Base-by-base conservation (phyloP, 2,329 filamentous ascomycete genomes). In the Nectriaceae sp. region DNA sequence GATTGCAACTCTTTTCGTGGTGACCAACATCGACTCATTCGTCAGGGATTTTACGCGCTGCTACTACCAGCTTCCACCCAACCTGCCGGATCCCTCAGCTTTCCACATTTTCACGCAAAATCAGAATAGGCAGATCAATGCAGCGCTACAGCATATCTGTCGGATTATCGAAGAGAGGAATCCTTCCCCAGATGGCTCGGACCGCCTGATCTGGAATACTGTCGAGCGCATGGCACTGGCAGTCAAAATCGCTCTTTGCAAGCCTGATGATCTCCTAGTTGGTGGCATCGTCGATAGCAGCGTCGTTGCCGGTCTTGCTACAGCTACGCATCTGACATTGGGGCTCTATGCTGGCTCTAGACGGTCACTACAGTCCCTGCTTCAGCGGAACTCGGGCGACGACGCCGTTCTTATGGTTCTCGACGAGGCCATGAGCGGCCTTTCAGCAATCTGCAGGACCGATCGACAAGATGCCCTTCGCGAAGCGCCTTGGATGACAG, bases 231-330 rank as follows among this genome's bases (percentile, higher is more conserved):
- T 66, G 39, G 52, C 51, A 18, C 44, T 62, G 15, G 62, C 64
- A 0, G 50, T 65, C 2, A 64, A 61, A 26, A 55, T 69, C 16
- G 56, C 57, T 5, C 51, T 69, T 11, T 68, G 60, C 42, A 65
- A 61, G 16, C 66, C 66, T 0, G 66, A 69, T 33, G 57, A 66
- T 41, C 55, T 69, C 1, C 46, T 69, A 4, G 63, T 69, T n/a
- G 63, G 62, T 6, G 66, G 66, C 2, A 66, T 69, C 18, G 64
- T 69, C 8, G 66, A 69, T 11, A 65, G 59, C 22, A 67, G 56
- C 16, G 47, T 67, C 2, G 52, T 62, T 1, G 65, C 63, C 6
- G 65, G 65, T 2, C 49, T 68, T n/a, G 65, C 66, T 36, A 57
- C 64, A 6, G 56, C 63, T 1, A 66, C 61, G 3, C 66, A 68